These are phyloP conservation scores for Sanghuangporus weigelae DNA, from an alignment of 1,284 basidiomycete species.

Conservation along the genomic window DNA sequence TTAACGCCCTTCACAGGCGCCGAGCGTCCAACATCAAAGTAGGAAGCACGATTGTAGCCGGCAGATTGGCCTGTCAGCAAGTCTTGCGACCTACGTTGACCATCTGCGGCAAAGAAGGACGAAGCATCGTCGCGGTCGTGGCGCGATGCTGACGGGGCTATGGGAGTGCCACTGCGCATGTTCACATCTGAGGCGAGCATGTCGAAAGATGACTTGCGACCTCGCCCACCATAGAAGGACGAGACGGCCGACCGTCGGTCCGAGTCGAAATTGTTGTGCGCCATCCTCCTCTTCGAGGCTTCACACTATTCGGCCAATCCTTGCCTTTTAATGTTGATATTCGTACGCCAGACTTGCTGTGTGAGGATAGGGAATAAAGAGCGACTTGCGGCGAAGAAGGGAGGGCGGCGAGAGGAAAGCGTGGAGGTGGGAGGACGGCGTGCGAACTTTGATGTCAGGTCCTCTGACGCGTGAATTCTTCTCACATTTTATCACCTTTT, in stretches of 20 bases:
- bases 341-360: not conserved
- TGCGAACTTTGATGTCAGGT: not conserved
- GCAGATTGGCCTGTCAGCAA: constrained; percentile 40
- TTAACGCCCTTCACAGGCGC: constrained; percentile 70
- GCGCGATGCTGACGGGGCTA: constrained; percentile 23
- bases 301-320: not conserved
- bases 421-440: not conserved
- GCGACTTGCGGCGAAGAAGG: not conserved
- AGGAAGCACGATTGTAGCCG: constrained; percentile 66
- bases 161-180: constrained; percentile 24
- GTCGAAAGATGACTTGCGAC: constrained; percentile 51
- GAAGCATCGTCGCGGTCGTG: constrained; percentile 57
- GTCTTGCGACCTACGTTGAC: constrained; percentile 40
- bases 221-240: constrained; percentile 59
- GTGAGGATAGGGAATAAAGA: not conserved
- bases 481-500: not conserved
- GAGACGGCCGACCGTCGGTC: constrained; percentile 72
- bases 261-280: constrained; percentile 28
- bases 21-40: constrained; percentile 56
- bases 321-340: not conserved
- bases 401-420: not conserved
- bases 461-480: not conserved
- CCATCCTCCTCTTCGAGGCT: constrained; percentile 2
- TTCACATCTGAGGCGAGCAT: constrained; percentile 47
- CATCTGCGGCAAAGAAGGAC: constrained; percentile 45